A percentile compares a stretch with the other conserved stretches of the same genome.
These are phyloP conservation scores for Gyrodon lividus DNA, from an alignment of 768 basidiomycete species.

Conservation along the genomic window DNA sequence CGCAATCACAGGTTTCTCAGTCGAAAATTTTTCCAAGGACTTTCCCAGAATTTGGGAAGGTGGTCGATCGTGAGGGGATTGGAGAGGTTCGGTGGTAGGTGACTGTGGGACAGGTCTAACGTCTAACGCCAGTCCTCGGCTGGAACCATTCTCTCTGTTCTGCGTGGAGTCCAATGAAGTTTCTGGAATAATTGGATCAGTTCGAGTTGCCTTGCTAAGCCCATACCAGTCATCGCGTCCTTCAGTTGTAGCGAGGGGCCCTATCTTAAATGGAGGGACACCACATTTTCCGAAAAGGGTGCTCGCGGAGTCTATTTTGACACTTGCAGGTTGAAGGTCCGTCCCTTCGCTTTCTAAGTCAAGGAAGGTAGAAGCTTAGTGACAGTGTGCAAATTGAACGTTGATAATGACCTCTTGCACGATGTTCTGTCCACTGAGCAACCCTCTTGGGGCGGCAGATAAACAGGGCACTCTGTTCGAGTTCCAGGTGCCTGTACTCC, in stretches of 20 bases:
- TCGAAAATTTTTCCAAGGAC: not conserved
- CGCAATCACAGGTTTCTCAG: not conserved
- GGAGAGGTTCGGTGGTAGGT: not conserved
- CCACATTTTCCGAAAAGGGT: not conserved
- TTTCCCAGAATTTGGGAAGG: not conserved
- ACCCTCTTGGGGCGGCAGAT: constrained; percentile 3
- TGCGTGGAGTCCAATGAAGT: constrained; percentile 11
- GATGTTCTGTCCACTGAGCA: not conserved
- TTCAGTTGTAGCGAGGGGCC: not conserved
- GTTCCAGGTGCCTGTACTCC: constrained; percentile 6
- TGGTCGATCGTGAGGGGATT: not conserved
- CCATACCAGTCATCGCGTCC: not conserved
- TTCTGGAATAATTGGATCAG: not conserved
- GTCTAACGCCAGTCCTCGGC: not conserved
- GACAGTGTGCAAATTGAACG: not conserved
- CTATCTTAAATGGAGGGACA: not conserved
- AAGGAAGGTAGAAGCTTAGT: constrained; percentile 2
- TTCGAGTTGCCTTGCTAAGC: constrained; percentile 9
- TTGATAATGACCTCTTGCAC: constrained; percentile 6
- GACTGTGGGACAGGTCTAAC: not conserved
- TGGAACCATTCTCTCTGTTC: constrained; percentile 8
- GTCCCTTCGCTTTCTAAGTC: not conserved
- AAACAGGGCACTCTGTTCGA: constrained; percentile 8
- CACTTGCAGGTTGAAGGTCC: not conserved
- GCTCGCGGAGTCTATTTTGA: not conserved